Percentiles rank a stretch among this genome's conserved stretches.
Conservation (phyloP, 208 protist species). For the Crithidia mellificae region DNA sequence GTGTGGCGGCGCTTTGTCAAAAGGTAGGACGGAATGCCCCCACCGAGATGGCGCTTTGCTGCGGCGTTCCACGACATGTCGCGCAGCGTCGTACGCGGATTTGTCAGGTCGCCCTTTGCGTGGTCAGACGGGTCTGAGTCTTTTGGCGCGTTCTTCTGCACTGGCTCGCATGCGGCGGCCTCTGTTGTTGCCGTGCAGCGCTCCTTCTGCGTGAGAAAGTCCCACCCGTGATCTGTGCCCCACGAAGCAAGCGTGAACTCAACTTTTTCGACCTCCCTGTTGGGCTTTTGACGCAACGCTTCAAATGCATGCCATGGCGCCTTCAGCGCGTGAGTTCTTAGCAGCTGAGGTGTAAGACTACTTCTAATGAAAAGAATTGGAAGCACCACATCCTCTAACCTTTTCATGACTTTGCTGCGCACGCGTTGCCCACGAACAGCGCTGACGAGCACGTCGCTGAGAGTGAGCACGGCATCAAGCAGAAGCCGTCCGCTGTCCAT, state of each 20-base stretch:
- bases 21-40: constrained; percentile 47
- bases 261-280: constrained; percentile 14
- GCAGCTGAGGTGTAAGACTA: constrained; percentile 24
- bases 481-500: constrained; percentile 27
- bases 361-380: constrained; percentile 48
- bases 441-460: constrained; percentile 28
- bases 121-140: too few species aligned
- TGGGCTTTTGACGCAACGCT: not conserved
- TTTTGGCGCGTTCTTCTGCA: not conserved
- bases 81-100: constrained; percentile 14
- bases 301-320: constrained; percentile 21
- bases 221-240: constrained; percentile 33
- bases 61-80: constrained; percentile 29
- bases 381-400: constrained; percentile 42
- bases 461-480: constrained; percentile 27
- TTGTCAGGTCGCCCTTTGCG: not conserved
- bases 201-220: constrained; percentile 16
- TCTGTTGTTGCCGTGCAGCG: not conserved
- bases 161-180: not conserved
- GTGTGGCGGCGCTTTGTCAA: constrained; percentile 31
- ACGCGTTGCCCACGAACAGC: not conserved
- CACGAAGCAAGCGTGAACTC: constrained; percentile 22
- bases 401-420: constrained; percentile 16
- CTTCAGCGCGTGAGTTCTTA: constrained; percentile 25
- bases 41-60: constrained; percentile 1